Evolutionary conservation across 352 stramenopile genomes (phyloP).

Genomic region (Bremia lactucae): DNA sequence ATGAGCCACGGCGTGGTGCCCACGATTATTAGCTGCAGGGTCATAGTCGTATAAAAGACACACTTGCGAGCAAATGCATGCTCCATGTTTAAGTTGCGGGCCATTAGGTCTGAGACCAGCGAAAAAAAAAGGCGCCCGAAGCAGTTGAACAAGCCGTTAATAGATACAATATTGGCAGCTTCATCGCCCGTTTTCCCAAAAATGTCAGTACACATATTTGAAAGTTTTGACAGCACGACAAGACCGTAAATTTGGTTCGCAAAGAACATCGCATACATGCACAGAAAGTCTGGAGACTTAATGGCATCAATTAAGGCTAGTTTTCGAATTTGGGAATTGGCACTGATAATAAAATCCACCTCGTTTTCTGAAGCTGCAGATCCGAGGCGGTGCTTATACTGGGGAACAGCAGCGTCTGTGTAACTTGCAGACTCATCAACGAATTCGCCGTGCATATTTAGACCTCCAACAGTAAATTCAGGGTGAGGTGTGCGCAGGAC

Average conservation of each 20-base stretch:
- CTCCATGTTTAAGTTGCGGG: conserved; percentile 38
- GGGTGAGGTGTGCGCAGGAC: conserved; percentile 39
- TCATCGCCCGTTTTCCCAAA: conserved; percentile 29
- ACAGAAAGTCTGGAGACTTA: conserved; percentile 44
- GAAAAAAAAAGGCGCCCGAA: conserved; percentile 40
- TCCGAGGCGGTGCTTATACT: conserved; percentile 30
- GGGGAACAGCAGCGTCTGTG: conserved; percentile 11
- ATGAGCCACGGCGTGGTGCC: conserved; percentile 47
- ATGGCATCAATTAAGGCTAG: conserved; percentile 44
- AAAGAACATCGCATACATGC: conserved; percentile 67
- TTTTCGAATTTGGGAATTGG: conserved; percentile 36
- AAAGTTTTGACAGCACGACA: conserved; percentile 57
- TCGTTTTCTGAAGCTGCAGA: conserved; percentile 31
- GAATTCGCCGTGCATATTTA: conserved; percentile 52
- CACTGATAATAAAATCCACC: conserved; percentile 25
- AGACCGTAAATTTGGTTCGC: conserved; percentile 52
- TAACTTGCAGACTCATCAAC: conserved; percentile 21
- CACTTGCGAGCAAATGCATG: conserved; percentile 41
- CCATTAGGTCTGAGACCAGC: conserved; percentile 32
- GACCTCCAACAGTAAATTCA: conserved; percentile 35
- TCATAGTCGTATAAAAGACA: conserved; percentile 52
- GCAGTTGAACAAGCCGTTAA: conserved; percentile 64
- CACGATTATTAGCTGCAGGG: conserved; percentile 49
- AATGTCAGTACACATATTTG: conserved; percentile 45
- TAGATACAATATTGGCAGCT: conserved; percentile 44